Evolutionary conservation across 2,329 filamentous ascomycete species (phyloP), one percentile per base, ranked within the genome.

Genomic region (Penicillium decumbens): DNA sequence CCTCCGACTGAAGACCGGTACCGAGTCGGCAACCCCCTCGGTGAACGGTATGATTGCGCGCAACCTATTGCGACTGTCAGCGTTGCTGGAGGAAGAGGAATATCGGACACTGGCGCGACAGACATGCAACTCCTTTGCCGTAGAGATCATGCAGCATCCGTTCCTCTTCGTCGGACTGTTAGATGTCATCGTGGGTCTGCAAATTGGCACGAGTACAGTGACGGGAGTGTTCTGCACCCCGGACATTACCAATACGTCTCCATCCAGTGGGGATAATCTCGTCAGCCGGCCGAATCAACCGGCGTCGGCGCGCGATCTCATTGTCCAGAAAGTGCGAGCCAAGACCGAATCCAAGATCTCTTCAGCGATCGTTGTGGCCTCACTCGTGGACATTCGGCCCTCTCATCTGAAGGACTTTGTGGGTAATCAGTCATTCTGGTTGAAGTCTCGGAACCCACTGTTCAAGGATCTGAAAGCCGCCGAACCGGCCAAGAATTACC

Each of bases 1-100:
- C 51, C 81, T 97, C 52, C 85, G 92, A 23, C 80, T 96, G 43
- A 98, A 98, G 72, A 89, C 95, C 55, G 93, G 90, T 56, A 96
- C 96, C 80, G 93, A 98, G 69, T 89, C 89, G 4, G 85, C 89
- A 1, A 86, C 93, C 52, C 93, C 93, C 0, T 93, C 89, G 0
- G 87, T 88, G 44, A 98, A 98, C 65, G 89, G 89, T 33, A 81
- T 92, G 5, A 87, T 87, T n/a, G 88, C 89, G 0, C 80, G 82
- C 13, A 97, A 97, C 65, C 75, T 97, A n/a, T 87, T 93, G 71
- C 84, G 89, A 0, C 80, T 97, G 3, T 82, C 82, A 10, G 79
- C 79, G 5, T 68, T 95, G 1, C 76, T 95, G 0, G 80, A 82
- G 41, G 83, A 89, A 55, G 73, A 82, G 1, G 68, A 70, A 2